Evolutionary conservation across 1,139 yeast genomes (phyloP).

Genomic region (Meyerozyma sp.): DNA sequence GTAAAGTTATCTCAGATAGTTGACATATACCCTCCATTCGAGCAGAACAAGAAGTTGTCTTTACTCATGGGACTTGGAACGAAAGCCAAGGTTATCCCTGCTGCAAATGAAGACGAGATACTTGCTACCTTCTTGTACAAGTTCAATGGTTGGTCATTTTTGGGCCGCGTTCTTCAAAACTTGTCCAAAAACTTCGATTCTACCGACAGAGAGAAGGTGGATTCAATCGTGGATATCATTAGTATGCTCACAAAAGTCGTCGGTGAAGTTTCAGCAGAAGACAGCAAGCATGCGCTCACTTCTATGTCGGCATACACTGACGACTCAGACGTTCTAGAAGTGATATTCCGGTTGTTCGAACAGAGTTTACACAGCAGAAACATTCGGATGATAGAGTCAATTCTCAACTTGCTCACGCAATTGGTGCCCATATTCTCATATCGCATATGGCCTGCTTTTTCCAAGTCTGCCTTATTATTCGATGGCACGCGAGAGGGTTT

Average conservation of each 20-base stretch:
- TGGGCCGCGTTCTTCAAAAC: conserved; percentile 75
- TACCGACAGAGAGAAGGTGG: conserved; percentile 29
- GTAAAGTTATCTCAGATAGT: conserved; percentile 36
- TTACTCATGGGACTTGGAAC: conserved; percentile 49
- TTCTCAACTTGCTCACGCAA: conserved; percentile 48
- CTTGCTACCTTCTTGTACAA: conserved; percentile 67
- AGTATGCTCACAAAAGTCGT: conserved; percentile 48
- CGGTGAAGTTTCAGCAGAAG: conserved; percentile 34
- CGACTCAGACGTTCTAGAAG: conserved; percentile 65
- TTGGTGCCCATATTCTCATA: conserved; percentile 49
- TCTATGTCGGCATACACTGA: conserved; percentile 54
- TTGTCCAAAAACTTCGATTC: conserved; percentile 38
- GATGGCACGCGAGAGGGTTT: conserved; percentile 67
- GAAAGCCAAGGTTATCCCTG: conserved; percentile 62
- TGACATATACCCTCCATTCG: conserved; percentile 49
- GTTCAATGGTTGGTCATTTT: conserved; percentile 81
- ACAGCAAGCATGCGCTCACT: conserved; percentile 44
- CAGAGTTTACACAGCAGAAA: conserved; percentile 58
- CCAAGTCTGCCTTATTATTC: conserved; percentile 61
- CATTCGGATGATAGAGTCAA: conserved; percentile 38
- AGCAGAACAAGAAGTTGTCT: conserved; percentile 38
- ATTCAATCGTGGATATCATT: conserved; percentile 43
- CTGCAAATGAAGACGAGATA: conserved; percentile 35
- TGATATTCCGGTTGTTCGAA: conserved; percentile 62
- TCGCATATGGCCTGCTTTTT: conserved; percentile 75